These are phyloP conservation scores for Pseudogymnoascus pannorum DNA, from an alignment of 2,329 filamentous ascomycete genomes.

Conservation along the genomic window DNA sequence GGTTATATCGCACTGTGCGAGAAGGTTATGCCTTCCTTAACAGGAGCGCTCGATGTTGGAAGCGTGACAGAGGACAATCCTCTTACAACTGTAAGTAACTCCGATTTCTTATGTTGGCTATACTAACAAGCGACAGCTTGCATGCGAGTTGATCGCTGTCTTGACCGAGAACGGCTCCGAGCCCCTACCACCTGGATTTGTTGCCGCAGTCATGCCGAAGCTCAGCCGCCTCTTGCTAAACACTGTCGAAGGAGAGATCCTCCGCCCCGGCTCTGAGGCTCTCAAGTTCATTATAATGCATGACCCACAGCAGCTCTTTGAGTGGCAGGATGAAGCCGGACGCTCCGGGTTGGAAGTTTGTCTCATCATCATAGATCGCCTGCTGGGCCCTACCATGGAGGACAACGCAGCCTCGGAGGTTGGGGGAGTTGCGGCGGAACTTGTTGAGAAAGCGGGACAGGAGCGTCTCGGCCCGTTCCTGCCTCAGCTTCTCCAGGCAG, in stretches of 20 bases:
- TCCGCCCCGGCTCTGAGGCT: constrained; percentile 77
- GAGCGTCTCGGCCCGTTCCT: constrained; percentile 87
- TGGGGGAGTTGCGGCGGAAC: constrained; percentile 83
- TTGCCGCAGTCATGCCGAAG: constrained; percentile 80
- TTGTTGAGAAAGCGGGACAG: constrained; percentile 91
- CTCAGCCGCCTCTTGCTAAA: constrained; percentile 74
- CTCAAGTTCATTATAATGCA: constrained; percentile 86
- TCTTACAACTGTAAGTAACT: constrained; percentile 58
- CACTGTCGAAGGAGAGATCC: constrained; percentile 78
- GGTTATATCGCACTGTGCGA: constrained; percentile 72
- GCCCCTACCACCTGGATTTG: constrained; percentile 79
- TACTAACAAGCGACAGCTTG: constrained; percentile 45
- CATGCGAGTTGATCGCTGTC: constrained; percentile 74
- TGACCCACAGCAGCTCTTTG: constrained; percentile 82
- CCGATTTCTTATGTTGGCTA: not conserved
- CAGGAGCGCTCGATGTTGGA: constrained; percentile 81
- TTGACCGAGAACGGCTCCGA: constrained; percentile 76
- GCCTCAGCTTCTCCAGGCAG: constrained; percentile 78
- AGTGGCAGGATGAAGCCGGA: constrained; percentile 72
- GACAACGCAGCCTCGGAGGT: constrained; percentile 95
- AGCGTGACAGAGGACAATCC: constrained; percentile 78
- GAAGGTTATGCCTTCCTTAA: constrained; percentile 82
- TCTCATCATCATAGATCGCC: constrained; percentile 83
- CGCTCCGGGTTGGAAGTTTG: constrained; percentile 83
- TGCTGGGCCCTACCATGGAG: constrained; percentile 76